Percentiles rank a stretch among this genome's conserved stretches.
Conservation (phyloP, 208 protist genomes). For the Trypanosoma congolense region DNA sequence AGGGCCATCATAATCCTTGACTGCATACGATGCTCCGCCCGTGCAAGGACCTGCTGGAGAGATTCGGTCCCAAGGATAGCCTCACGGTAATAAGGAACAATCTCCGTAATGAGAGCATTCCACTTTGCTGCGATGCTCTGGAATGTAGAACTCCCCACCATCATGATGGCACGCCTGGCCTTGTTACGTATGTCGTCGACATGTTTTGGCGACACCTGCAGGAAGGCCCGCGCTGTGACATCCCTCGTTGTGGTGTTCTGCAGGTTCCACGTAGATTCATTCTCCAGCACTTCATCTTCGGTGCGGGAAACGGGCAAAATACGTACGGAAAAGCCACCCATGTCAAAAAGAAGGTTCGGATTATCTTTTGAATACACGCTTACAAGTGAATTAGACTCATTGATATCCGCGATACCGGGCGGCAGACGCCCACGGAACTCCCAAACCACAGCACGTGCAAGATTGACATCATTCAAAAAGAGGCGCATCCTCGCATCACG, state of each 20-base stretch:
- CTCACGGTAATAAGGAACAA: conserved; percentile 99
- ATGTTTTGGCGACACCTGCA: conserved; percentile 96
- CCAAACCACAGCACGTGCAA: conserved; percentile 99
- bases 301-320: conserved; percentile 91
- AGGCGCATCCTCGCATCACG: conserved; percentile 99
- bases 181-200: conserved; percentile 98
- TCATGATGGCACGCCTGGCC: conserved; percentile 98
- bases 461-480: conserved; percentile 99
- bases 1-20: conserved; percentile 99
- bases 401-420: conserved; percentile 94
- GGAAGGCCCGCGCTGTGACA: conserved; percentile 98
- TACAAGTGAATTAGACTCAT: conserved; percentile 97
- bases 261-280: conserved; percentile 99
- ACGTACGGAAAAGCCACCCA: conserved; percentile 99
- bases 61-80: conserved; percentile 96
- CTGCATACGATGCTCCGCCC: conserved; percentile 99
- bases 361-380: conserved; percentile 99
- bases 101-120: conserved; percentile 99
- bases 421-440: conserved; percentile 99
- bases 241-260: conserved; percentile 98
- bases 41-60: conserved; percentile 98
- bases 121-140: conserved; percentile 99
- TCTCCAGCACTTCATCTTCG: conserved; percentile 87
- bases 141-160: conserved; percentile 99
- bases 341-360: conserved; percentile 99